A percentile compares a stretch with the other conserved stretches of the same genome.
Evolutionary conservation across 768 basidiomycete species (phyloP).

Genomic region (Boletus patriciae): DNA sequence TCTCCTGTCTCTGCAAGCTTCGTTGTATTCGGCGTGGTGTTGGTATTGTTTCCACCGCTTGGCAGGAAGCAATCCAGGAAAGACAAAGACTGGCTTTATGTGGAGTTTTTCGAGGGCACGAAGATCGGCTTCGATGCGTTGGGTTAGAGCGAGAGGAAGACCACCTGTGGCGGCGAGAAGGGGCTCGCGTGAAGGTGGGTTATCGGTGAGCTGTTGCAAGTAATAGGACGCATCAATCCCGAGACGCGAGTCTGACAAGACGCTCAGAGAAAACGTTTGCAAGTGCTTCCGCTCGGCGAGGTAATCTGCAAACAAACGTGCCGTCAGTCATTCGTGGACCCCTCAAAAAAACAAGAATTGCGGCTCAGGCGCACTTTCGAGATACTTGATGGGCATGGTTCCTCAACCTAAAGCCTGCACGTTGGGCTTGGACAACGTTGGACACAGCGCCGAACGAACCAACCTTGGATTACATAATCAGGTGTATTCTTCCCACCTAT

Average conservation of each 20-base stretch:
- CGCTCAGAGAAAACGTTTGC: constrained; percentile 75
- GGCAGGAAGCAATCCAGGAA: constrained; percentile 82
- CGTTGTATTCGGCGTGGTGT: constrained; percentile 55
- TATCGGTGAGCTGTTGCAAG: constrained; percentile 74
- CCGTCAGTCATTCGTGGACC: neutral
- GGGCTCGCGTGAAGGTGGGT: constrained; percentile 78
- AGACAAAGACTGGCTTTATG: constrained; percentile 99
- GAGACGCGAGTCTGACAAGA: constrained; percentile 86
- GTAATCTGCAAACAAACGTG: constrained; percentile 52
- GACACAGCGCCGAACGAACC: constrained; percentile 17
- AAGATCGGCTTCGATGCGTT: constrained; percentile 89
- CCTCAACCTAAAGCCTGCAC: constrained; percentile 1
- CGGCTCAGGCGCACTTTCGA: constrained; percentile 60
- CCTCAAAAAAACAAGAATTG: neutral
- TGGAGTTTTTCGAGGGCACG: constrained; percentile 84
- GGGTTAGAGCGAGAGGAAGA: constrained; percentile 82
- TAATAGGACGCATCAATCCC: constrained; percentile 97
- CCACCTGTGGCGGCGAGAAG: constrained; percentile 95
- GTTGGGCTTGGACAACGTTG: constrained; percentile 22
- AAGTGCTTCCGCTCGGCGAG: constrained; percentile 86
- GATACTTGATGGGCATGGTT: constrained; percentile 78
- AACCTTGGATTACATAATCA: constrained; percentile 32
- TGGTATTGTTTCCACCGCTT: constrained; percentile 62
- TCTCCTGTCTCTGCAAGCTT: constrained; percentile 71
- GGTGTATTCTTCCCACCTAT: constrained; percentile 6